These are phyloP conservation scores for Quercus lobata DNA, from an alignment of 331 rosid genomes.

Conservation along the genomic window DNA sequence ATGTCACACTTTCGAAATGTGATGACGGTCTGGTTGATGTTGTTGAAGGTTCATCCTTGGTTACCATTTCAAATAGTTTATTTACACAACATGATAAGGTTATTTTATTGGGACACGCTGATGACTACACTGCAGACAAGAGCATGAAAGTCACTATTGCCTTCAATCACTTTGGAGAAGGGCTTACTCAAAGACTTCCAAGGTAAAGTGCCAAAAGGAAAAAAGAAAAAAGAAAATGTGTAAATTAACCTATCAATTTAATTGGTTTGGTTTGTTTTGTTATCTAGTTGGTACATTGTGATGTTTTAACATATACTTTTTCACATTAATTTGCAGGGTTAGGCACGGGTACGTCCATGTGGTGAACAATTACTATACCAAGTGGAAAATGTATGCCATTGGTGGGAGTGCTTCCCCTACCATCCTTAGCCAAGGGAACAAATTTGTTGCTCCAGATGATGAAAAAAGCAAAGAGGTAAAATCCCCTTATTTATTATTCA, in stretches of 20 bases:
- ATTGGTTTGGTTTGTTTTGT: background rate
- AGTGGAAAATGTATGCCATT: too few species aligned
- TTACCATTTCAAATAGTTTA: slow-evolving; percentile 82
- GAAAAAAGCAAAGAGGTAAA: too few species aligned
- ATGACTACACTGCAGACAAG: slow-evolving; percentile 64
- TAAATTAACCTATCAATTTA: too few species aligned
- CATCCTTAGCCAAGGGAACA: too few species aligned
- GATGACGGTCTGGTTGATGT: slow-evolving; percentile 80
- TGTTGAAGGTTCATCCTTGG: slow-evolving; percentile 70
- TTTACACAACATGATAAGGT: slow-evolving; percentile 95
- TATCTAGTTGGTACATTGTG: background rate
- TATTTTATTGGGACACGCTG: slow-evolving; percentile 86
- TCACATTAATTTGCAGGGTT: slow-evolving; percentile 40
- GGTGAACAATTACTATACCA: too few species aligned
- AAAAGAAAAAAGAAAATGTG: too few species aligned
- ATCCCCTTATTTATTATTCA: too few species aligned
- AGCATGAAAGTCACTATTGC: slow-evolving; percentile 96
- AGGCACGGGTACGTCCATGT: slow-evolving; percentile 67
- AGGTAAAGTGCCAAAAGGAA: too few species aligned
- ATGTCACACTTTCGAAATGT: slow-evolving; percentile 72
- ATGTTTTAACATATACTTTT: background rate
- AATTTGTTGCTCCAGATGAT: too few species aligned
- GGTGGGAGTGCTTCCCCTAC: too few species aligned
- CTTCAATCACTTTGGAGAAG: background rate
- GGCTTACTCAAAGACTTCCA: too few species aligned